Percentiles rank a stretch among this genome's conserved stretches.
Conservation (phyloP, 2,329 filamentous ascomycete species). For the Whalleya microplaca region DNA sequence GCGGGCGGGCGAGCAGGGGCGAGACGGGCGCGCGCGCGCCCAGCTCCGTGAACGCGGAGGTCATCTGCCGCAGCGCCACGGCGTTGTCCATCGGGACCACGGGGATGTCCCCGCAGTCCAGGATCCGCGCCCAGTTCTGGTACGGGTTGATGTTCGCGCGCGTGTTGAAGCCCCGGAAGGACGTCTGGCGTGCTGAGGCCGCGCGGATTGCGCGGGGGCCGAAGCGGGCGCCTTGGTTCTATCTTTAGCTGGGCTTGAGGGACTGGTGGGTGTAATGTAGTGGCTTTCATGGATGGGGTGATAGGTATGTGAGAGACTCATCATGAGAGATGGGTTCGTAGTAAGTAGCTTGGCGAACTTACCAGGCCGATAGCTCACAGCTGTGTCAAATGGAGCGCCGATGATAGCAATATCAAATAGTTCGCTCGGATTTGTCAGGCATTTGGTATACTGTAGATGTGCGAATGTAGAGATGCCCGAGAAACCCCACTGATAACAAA, state of each 20-base stretch:
- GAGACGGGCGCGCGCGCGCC: constrained; percentile 44
- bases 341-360: constrained; percentile 25
- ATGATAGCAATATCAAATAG: constrained; percentile 73
- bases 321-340: background rate
- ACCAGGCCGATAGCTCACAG: constrained; percentile 71
- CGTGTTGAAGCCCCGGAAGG: constrained; percentile 80
- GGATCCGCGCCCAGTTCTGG: constrained; percentile 69
- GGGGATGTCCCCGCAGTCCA: constrained; percentile 92
- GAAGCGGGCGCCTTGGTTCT: constrained; percentile 71
- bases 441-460: constrained; percentile 70
- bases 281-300: background rate
- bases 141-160: constrained; percentile 85
- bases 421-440: constrained; percentile 66
- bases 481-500: constrained; percentile 59
- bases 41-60: constrained; percentile 75
- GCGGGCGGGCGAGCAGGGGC: constrained; percentile 45
- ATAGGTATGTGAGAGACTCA: background rate
- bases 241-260: background rate
- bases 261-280: no score
- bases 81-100: constrained; percentile 85
- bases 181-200: constrained; percentile 79
- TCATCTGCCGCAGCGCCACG: constrained; percentile 83
- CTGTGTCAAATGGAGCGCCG: constrained; percentile 75
- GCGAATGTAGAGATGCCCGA: constrained; percentile 77
- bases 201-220: constrained; percentile 86